Base-by-base conservation (phyloP, 345 rosid genomes). In the Pistacia atlantica region DNA sequence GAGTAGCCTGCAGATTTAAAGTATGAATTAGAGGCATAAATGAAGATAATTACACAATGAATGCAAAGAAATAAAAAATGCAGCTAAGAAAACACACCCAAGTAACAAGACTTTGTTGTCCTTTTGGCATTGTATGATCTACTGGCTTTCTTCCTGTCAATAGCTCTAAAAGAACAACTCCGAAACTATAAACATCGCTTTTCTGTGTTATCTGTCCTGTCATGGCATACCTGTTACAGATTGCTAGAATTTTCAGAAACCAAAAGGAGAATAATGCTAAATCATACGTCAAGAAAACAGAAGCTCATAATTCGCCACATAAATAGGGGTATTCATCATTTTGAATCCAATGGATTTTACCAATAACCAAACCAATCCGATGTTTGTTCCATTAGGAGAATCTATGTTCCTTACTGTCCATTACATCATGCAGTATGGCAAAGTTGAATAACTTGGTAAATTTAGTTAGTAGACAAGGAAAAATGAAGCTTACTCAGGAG, bases 71-170 rank as follows among this genome's bases (percentile, higher is more conserved):
- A 71, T 8, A 1, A n/a, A 22, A 46, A 71, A 13, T 6, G 65
- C 4, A 14, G 7, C 28, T 6, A 67, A 51, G 11, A 67, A 42
- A 72, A 82, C 91, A 45, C 20, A 97, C 98, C 99, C 98, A 97
- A 51, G 98, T 97, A 13, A 94, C 99, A 78, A 97, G 97, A 89
- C 97, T 92, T 69, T 97, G 98, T 80, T 97, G 99, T 46, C 99
- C 99, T 86, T 93, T 94, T 42, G 98, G 98, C 98, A 97, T 92
- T 75, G 98, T 97, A 77, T 97, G 99, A 72, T 94, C 99, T 49
- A 94, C 98, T 0, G 99, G 99, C 85, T 97, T 94, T 83, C 99
- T 86, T 73, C 99, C 99, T 0, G 99, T 94, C 80, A 97, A 84
- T 14, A 97, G 90, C 83, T 97, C 99, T 75, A 97, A 78, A 77